Conservation (phyloP, 345 rosid genomes). For the Corchorus capsularis region DNA sequence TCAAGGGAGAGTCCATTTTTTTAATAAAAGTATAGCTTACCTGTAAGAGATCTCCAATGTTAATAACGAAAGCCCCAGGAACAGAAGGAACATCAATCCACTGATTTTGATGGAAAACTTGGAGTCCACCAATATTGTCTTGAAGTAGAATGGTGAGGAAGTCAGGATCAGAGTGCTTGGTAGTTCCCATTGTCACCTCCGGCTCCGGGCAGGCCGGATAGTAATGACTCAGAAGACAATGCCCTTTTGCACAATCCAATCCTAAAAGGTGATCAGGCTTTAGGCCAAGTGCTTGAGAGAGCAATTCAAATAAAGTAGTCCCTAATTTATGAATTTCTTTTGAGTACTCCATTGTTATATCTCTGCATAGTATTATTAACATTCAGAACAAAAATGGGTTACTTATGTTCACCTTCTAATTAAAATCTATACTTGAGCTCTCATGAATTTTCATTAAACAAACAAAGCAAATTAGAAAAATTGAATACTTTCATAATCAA, state of each 20-base stretch:
- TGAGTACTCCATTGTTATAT: conserved; percentile 18
- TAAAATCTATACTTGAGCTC: not conserved
- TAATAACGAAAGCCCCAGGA: conserved; percentile 22
- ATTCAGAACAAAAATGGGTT: not conserved
- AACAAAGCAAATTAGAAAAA: not conserved
- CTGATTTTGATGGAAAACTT: conserved; percentile 23
- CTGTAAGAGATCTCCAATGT: conserved; percentile 25
- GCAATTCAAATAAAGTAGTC: conserved; percentile 2
- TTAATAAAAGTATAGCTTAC: not conserved
- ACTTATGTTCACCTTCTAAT: conserved; percentile 3
- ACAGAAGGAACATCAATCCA: conserved; percentile 25
- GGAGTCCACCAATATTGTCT: conserved; percentile 30
- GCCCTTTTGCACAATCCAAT: conserved; percentile 43
- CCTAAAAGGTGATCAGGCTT: conserved; percentile 36
- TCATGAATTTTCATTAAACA: not conserved
- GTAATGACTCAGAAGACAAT: conserved; percentile 48
- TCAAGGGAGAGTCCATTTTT: not conserved
- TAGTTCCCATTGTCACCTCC: conserved; percentile 51
- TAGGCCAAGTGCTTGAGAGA: conserved; percentile 59
- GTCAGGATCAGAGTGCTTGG: conserved; percentile 47
- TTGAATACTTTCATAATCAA: not conserved
- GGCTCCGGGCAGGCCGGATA: conserved; percentile 66
- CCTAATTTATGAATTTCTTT: conserved; percentile 9
- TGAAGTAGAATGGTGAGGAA: conserved; percentile 54
- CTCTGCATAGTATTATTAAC: not conserved